Base-by-base conservation (phyloP, 805 yeast genomes). In the Lipomyces yamanashiensis region DNA sequence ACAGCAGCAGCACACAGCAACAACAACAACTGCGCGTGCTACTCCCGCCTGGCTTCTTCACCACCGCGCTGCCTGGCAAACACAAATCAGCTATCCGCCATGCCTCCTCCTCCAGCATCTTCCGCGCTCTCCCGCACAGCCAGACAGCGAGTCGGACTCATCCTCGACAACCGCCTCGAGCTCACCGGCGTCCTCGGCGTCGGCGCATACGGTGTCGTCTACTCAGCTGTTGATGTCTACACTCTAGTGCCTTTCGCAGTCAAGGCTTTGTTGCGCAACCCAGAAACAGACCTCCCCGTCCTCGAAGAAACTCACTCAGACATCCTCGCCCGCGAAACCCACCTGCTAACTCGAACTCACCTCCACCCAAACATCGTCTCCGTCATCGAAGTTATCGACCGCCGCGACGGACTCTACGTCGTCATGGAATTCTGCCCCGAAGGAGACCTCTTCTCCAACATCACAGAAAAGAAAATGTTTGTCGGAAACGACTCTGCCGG, bases 131-230 rank as follows among this genome's bases (percentile, higher is more conserved):
- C 59, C 33, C 34, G 34, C 33, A 63, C 59, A 2, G 68, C 68
- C 54, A 21, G 54, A 17, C 60, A 37, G 45, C 66, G 68, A 23
- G 45, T 72, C 44, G 74, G 74, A 53, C 52, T 54, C n/a, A 48
- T 69, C 13, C 58, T 69, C 43, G 68, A 62, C 54, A 51, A 63
- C 59, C 59, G 69, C 34, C 61, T 67, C 52, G 67, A 69, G 58
- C 60, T 73, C 41, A 64, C 67, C 54, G 66, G 61, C 44, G 62
- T 69, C 15, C 82, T 88, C 10, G 96, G 97, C 7, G 83, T 93
- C 0, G 97, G 97, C 34, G 92, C 96, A 23, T 91, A 87, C 71
- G 96, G 96, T 4, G 79, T 88, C 39, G 93, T 91, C 7, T 90
- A 88, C 77, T 79, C 84, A 17, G 92, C 90, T 2, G 75, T 81